Percentiles rank a stretch among this genome's conserved stretches.
These are phyloP conservation scores for Gnetum montanum DNA, from an alignment of 75 land plant species.

Conservation along the genomic window DNA sequence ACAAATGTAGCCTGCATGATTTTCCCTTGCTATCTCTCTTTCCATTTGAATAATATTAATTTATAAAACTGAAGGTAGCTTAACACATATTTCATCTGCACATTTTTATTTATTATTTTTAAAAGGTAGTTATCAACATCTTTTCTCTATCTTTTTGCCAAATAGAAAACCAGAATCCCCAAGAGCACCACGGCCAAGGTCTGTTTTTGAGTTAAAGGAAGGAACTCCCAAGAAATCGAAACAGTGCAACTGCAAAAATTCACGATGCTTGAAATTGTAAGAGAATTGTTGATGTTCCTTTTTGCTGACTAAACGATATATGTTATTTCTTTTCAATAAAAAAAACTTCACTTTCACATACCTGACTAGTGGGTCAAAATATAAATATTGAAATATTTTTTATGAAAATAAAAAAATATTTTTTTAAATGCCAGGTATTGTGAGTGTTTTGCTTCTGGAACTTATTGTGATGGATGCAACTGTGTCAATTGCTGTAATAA, in stretches of 20 bases:
- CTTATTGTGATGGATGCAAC: conserved; percentile 97
- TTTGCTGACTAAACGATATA: neutral
- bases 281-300: conserved; percentile 5
- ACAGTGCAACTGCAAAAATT: conserved; percentile 91
- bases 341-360: neutral
- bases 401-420: neutral
- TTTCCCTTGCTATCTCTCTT: too few relatives aligned
- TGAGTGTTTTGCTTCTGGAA: conserved; percentile 96
- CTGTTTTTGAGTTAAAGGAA: conserved; percentile 58
- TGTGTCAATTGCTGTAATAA: conserved; percentile 90
- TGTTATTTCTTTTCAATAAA: neutral
- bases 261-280: conserved; percentile 91
- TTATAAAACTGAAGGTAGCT: too few relatives aligned
- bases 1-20: too few relatives aligned
- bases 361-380: neutral
- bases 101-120: neutral
- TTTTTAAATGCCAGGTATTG: conserved; percentile 61
- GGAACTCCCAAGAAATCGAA: conserved; percentile 88
- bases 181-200: conserved; percentile 23
- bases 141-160: neutral
- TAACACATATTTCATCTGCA: neutral
- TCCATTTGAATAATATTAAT: too few relatives aligned
- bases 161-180: conserved; percentile 60
- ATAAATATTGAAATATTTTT: neutral
- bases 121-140: too few relatives aligned